Evolutionary conservation across 306 rosid species (phyloP), one percentile per base, ranked within the genome.

Genomic region (Cicer bijugum): DNA sequence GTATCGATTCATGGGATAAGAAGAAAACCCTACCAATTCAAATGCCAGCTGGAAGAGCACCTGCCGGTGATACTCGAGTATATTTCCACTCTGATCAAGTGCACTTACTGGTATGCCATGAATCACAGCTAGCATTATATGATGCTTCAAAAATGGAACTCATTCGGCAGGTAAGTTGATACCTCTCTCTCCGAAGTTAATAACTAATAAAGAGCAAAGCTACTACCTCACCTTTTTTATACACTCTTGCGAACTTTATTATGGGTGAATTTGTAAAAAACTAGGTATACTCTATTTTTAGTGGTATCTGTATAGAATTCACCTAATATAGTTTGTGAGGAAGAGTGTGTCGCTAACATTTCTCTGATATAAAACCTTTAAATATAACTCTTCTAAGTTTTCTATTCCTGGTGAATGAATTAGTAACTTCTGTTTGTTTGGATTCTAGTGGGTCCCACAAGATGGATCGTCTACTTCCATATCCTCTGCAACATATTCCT

Each of bases 371-470:
- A 44, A 46, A 11, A 33, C 16, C 39, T 58, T 12, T 45, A 28
- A 28, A 58, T 9, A 37, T 51, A 23, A 48, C 12, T 6, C 55
- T 52, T 56, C 5, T 46, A 23, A 12, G 12, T 45, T 50, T 59
- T 39, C 17, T 9, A 12, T 69, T 67, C 47, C 1, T 17, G 20
- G 62, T 58, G 71, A 58, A 66, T 60, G 76, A 68, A 23, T 8
- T 39, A 14, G 15, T 61, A 43, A 72, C 79, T 16, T 72, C 1
- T 72, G 9, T 62, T 46, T 77, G 50, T 74, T 77, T 68, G 55
- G 71, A 11, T 44, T 80, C 9, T 81, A 91, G 97, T 93, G 98
- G 98, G 82, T 85, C 28, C 92, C 97, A 17, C 92, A 86, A 62
- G 91, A 88, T 64, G 77, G 56, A 6, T 53, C 87, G 67, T 71